phyloP scores from a whole-genome alignment of 306 rosid species.

The Pyrus betulifolia region DNA sequence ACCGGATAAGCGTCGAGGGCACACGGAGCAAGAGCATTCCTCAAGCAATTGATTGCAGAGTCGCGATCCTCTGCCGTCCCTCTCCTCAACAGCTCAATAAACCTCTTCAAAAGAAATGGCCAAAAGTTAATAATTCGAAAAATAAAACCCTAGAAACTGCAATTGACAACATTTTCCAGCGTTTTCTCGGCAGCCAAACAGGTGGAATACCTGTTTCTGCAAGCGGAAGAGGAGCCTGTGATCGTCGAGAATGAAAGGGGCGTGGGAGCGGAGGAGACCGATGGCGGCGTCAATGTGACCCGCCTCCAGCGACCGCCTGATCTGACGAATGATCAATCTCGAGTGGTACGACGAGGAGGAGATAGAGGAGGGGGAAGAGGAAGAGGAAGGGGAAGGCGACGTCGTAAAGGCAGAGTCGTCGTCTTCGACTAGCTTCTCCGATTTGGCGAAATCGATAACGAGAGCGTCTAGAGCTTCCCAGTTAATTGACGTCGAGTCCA shows the following conservation, averaged over 20 bases:
- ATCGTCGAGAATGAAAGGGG: constrained; percentile 80
- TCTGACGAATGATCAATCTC: constrained; percentile 68
- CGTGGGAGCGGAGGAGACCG: constrained; percentile 65
- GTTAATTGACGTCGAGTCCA: constrained; percentile 78
- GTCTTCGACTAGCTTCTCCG: constrained; percentile 78
- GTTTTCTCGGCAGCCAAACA: not conserved
- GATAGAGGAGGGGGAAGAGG: constrained; percentile 42
- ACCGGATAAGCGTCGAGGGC: constrained; percentile 99
- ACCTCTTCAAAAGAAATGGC: constrained; percentile 45
- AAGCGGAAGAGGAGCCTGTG: constrained; percentile 84
- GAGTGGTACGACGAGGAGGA: constrained; percentile 83
- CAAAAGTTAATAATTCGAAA: not conserved
- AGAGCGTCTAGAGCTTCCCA: constrained; percentile 93
- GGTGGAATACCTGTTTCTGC: constrained; percentile 68
- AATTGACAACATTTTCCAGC: not conserved
- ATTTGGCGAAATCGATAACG: constrained; percentile 79
- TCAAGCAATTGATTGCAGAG: constrained; percentile 72
- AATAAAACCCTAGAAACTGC: not conserved
- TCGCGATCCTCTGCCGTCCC: constrained; percentile 72
- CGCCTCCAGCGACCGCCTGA: constrained; percentile 63
- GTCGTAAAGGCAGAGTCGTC: constrained; percentile 18
- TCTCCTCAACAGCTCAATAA: constrained; percentile 85
- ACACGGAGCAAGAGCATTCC: constrained; percentile 90
- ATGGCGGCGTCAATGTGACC: constrained; percentile 69
- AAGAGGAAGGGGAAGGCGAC: constrained; percentile 23